Conservation (phyloP, 805 yeast genomes). For the Cyberlindnera euphorbiiphila region DNA sequence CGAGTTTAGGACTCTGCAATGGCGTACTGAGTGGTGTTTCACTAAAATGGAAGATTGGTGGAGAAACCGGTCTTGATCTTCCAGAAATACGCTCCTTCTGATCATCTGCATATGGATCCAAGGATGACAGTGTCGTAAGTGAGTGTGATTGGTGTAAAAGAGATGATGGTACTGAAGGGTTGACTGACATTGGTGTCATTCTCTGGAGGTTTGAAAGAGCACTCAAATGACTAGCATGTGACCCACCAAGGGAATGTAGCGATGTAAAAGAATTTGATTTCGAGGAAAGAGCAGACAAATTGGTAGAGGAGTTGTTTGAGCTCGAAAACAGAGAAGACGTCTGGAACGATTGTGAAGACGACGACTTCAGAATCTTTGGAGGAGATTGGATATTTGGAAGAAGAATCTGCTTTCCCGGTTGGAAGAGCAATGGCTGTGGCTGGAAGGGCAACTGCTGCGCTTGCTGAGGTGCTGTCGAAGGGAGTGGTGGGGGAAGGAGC, state of each 20-base stretch:
- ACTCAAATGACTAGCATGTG: constrained; percentile 16
- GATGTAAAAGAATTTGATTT: constrained; percentile 29
- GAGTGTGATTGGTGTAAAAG: constrained; percentile 25
- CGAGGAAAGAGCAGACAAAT: constrained; percentile 25
- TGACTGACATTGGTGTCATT: constrained; percentile 40
- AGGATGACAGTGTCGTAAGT: constrained; percentile 18
- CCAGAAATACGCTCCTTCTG: constrained; percentile 32
- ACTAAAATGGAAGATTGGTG: constrained; percentile 33
- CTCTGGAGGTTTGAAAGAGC: constrained; percentile 27
- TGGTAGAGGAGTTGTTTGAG: constrained; percentile 24
- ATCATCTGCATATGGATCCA: constrained; percentile 27
- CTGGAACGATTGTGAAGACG: constrained; percentile 25
- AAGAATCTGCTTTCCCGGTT: constrained; percentile 18
- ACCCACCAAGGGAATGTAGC: constrained; percentile 20
- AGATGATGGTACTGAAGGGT: constrained; percentile 14
- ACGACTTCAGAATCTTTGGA: constrained; percentile 28
- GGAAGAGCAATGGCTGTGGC: constrained; percentile 18
- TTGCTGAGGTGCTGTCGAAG: constrained; percentile 5
- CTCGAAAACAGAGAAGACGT: constrained; percentile 25
- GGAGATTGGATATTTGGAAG: constrained; percentile 29
- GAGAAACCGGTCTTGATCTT: constrained; percentile 48
- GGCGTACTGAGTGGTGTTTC: constrained; percentile 51
- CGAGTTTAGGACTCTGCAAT: constrained; percentile 43
- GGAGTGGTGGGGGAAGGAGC: constrained; percentile 8
- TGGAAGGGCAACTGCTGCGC: constrained; percentile 17